A percentile compares a stretch with the other conserved stretches of the same genome.
These are phyloP conservation scores for Fistulinella prunicolor DNA, from an alignment of 768 basidiomycete genomes.

Conservation along the genomic window DNA sequence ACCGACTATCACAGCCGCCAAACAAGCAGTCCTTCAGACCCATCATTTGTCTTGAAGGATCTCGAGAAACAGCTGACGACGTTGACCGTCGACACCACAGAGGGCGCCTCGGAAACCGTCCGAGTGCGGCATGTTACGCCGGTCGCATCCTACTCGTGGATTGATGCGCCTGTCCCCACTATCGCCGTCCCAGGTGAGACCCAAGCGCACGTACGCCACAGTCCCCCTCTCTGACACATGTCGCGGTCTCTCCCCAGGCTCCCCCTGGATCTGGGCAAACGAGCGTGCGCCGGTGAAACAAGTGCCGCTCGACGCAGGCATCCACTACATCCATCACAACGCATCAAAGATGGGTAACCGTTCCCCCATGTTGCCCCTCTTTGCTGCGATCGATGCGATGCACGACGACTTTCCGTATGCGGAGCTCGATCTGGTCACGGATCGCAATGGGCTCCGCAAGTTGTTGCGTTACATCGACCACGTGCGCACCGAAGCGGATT, in stretches of 20 bases:
- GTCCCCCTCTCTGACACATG: background rate
- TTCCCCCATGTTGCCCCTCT: slow-evolving; percentile 50
- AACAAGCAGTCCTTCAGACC: background rate
- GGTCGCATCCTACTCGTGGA: slow-evolving; percentile 57
- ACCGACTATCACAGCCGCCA: background rate
- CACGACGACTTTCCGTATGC: slow-evolving; percentile 24
- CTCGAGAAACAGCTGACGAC: slow-evolving; percentile 16
- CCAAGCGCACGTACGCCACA: background rate
- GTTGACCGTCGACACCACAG: slow-evolving; percentile 10
- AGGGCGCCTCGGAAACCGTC: slow-evolving; percentile 22
- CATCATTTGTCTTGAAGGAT: slow-evolving; percentile 23
- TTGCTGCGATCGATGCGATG: slow-evolving; percentile 54
- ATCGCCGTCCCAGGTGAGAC: slow-evolving; percentile 51
- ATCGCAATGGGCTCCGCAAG: slow-evolving; percentile 65
- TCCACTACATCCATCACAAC: slow-evolving; percentile 56
- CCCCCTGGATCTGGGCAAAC: slow-evolving; percentile 56
- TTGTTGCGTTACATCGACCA: slow-evolving; percentile 50
- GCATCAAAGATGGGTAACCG: slow-evolving; percentile 39
- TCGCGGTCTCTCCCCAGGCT: too few relatives aligned
- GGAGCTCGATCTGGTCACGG: slow-evolving; percentile 51
- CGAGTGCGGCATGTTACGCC: slow-evolving; percentile 39
- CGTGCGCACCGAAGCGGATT: slow-evolving; percentile 35
- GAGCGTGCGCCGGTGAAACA: slow-evolving; percentile 46
- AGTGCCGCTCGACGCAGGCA: slow-evolving; percentile 53
- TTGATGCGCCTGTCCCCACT: slow-evolving; percentile 39